phyloP scores from a whole-genome alignment of 805 yeast genomes.

The Pichia pseudocactophila region DNA sequence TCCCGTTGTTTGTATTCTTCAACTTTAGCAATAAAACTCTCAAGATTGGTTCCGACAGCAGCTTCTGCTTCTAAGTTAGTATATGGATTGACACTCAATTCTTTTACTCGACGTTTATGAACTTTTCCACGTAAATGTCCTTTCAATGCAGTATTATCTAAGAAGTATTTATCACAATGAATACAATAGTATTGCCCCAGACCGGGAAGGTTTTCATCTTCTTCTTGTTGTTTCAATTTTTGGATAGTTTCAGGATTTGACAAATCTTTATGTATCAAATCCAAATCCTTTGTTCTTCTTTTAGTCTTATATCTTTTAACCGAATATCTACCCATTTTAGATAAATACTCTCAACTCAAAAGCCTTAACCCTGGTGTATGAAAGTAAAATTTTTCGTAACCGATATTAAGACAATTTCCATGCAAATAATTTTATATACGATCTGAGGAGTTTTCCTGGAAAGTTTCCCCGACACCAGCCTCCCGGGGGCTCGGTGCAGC shows the following conservation, averaged over 20 bases:
- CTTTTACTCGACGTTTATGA: slow-evolving; percentile 81
- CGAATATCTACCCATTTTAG: slow-evolving; percentile 90
- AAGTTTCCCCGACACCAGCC: no score
- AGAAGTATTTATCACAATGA: slow-evolving; percentile 89
- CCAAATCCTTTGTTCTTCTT: slow-evolving; percentile 78
- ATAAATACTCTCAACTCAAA: no score
- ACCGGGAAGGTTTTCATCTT: slow-evolving; percentile 89
- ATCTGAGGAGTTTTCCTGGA: no score
- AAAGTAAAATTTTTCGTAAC: neutral
- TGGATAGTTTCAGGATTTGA: slow-evolving; percentile 53
- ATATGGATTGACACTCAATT: slow-evolving; percentile 70
- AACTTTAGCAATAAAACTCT: slow-evolving; percentile 55
- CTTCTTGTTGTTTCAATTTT: slow-evolving; percentile 65
- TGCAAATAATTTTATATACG: no score
- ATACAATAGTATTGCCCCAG: slow-evolving; percentile 91
- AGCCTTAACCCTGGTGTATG: no score
- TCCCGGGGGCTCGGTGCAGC: neutral
- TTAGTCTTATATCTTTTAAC: slow-evolving; percentile 84
- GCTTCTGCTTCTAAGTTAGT: slow-evolving; percentile 86
- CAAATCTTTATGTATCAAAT: slow-evolving; percentile 71
- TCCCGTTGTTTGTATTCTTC: slow-evolving; percentile 47
- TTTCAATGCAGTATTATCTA: slow-evolving; percentile 61
- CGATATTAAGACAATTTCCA: no score
- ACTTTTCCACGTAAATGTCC: slow-evolving; percentile 67
- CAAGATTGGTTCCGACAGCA: slow-evolving; percentile 72